These are phyloP conservation scores for Neofusicoccum kwambonambiense DNA, from an alignment of 2,329 filamentous ascomycete species.

Conservation along the genomic window DNA sequence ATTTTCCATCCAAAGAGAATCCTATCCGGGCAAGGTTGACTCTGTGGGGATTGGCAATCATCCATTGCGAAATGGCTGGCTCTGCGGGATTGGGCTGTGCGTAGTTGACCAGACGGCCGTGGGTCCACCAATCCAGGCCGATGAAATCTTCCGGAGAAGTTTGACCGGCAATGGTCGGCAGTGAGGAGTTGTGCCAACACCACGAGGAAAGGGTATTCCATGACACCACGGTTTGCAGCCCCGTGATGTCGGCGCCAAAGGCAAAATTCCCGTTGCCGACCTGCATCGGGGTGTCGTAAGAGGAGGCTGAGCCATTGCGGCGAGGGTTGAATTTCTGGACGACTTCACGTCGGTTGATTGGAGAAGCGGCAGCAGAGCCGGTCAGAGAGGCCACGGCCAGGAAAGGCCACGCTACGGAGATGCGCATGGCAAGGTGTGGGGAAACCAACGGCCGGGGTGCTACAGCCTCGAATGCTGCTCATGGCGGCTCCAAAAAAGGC, in stretches of 20 bases:
- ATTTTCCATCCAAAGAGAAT: conserved; percentile 41
- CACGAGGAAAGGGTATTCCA: conserved; percentile 46
- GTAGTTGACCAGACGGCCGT: conserved; percentile 45
- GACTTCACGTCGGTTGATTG: conserved; percentile 31
- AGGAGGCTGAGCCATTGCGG: conserved; percentile 44
- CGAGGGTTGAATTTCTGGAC: conserved; percentile 46
- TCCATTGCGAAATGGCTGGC: conserved; percentile 50
- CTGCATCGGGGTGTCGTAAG: conserved; percentile 52
- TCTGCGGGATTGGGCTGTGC: conserved; percentile 43
- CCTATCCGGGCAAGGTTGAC: conserved; percentile 52
- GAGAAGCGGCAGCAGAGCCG: neutral
- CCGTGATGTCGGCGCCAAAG: conserved; percentile 48
- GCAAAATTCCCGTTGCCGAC: conserved; percentile 51
- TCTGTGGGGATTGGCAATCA: conserved; percentile 55
- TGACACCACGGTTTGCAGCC: conserved; percentile 46
- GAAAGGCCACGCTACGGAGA: neutral
- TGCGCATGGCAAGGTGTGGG: neutral
- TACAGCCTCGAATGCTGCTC: neutral
- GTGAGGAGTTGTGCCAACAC: conserved; percentile 47
- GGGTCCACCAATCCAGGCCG: conserved; percentile 46
- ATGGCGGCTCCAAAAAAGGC: neutral
- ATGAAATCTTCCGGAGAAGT: conserved; percentile 39
- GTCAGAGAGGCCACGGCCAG: neutral
- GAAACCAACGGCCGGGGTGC: neutral
- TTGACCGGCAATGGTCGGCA: conserved; percentile 41